These are phyloP conservation scores for Aspergillus sp. DNA, from an alignment of 2,329 filamentous ascomycete genomes.

Conservation along the genomic window DNA sequence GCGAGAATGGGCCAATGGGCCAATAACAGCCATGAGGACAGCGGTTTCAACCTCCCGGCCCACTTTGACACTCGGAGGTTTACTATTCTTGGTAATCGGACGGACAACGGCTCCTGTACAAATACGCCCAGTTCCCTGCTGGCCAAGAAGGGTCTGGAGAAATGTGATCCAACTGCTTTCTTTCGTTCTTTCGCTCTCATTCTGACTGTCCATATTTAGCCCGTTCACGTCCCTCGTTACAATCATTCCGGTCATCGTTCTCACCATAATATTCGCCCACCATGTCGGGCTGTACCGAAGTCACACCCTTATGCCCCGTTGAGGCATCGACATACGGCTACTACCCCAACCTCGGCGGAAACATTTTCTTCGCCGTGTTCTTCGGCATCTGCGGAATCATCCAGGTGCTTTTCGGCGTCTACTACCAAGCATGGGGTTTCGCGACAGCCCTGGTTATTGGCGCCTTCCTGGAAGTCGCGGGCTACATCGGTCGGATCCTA, in stretches of 20 bases:
- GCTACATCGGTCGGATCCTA: constrained; percentile 51
- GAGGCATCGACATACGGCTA: constrained; percentile 48
- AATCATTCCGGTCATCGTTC: not conserved
- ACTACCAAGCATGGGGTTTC: constrained; percentile 51
- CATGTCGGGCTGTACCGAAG: constrained; percentile 26
- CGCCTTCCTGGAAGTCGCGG: constrained; percentile 46
- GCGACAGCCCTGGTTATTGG: constrained; percentile 45
- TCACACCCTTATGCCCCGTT: constrained; percentile 37
- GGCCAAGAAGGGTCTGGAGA: too few relatives aligned
- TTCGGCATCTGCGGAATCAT: constrained; percentile 44
- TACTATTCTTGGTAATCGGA: too few relatives aligned
- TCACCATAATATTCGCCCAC: not conserved
- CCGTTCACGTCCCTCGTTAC: not conserved
- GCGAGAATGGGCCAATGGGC: constrained; percentile 12
- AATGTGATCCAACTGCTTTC: too few relatives aligned
- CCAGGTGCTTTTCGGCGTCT: constrained; percentile 45
- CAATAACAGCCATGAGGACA: not conserved
- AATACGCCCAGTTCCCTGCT: too few relatives aligned
- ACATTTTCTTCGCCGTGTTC: constrained; percentile 47
- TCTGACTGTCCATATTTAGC: not conserved
- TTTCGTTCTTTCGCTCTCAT: not conserved
- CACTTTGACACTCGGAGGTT: too few relatives aligned
- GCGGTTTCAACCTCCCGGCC: not conserved
- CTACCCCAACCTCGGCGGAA: constrained; percentile 45
- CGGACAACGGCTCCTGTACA: too few relatives aligned